phyloP scores from a whole-genome alignment of 1,139 yeast species.

The Suhomyces chickasaworum region DNA sequence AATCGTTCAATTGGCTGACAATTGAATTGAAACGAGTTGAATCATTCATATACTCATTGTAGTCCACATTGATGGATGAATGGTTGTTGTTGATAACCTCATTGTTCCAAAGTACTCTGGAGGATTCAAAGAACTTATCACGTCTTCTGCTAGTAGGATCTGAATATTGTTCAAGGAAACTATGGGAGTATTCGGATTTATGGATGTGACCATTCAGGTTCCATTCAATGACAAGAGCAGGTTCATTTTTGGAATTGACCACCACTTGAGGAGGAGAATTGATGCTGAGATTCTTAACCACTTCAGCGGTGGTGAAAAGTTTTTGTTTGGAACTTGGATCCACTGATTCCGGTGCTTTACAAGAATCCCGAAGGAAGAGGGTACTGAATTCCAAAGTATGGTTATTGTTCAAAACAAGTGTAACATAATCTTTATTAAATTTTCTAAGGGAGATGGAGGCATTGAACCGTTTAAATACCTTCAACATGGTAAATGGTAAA shows the following conservation, averaged over 20 bases:
- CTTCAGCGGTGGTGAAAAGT: conserved; percentile 62
- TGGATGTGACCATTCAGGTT: conserved; percentile 41
- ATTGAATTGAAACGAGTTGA: conserved; percentile 36
- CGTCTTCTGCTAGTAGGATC: conserved; percentile 33
- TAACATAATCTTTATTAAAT: conserved; percentile 23
- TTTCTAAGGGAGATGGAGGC: conserved; percentile 15
- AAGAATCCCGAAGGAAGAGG: conserved; percentile 67
- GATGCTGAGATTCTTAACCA: conserved; percentile 30
- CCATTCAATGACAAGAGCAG: conserved; percentile 54
- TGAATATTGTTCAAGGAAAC: conserved; percentile 51
- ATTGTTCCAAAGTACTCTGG: conserved; percentile 46
- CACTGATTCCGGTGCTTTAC: conserved; percentile 50
- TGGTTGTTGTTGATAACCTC: conserved; percentile 23
- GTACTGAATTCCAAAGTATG: conserved; percentile 48
- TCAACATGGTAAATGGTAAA: conserved; percentile 3
- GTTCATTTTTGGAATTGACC: conserved; percentile 23
- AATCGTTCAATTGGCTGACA: conserved; percentile 52
- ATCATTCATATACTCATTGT: conserved; percentile 42
- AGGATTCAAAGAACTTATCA: conserved; percentile 37
- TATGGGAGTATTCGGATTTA: conserved; percentile 44
- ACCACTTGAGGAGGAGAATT: conserved; percentile 31
- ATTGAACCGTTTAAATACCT: conserved; percentile 9
- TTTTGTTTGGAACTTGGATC: conserved; percentile 65
- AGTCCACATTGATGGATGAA: conserved; percentile 32
- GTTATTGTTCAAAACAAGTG: conserved; percentile 24